Percentiles rank a stretch among this genome's conserved stretches.
Evolutionary conservation across 768 basidiomycete species (phyloP).

Genomic region (Hortiboletus flavorubellus): DNA sequence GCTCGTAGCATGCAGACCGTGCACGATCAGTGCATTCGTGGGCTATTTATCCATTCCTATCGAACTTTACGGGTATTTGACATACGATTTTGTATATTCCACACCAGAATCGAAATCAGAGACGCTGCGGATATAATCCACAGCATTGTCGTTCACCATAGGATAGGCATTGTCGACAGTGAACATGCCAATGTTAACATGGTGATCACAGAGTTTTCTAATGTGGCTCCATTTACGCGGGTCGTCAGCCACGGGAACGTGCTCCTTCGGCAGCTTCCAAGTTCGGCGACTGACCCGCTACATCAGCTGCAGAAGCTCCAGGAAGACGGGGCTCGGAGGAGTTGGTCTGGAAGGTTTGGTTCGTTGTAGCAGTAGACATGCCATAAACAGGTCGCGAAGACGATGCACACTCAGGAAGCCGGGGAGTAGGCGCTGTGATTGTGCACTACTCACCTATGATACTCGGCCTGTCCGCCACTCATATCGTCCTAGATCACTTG

Average conservation of each 20-base stretch:
- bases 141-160: conserved; percentile 21
- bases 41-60: conserved; percentile 37
- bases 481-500: background rate
- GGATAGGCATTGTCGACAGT: background rate
- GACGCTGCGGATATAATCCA: conserved; percentile 28
- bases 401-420: conserved; percentile 2
- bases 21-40: conserved; percentile 57
- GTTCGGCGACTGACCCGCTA: background rate
- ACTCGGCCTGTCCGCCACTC: conserved; percentile 7
- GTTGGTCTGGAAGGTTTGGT: background rate
- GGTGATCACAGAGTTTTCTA: conserved; percentile 45
- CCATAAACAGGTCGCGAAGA: conserved; percentile 1
- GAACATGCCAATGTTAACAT: background rate
- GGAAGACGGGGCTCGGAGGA: background rate
- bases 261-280: conserved; percentile 20
- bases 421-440: background rate
- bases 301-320: background rate
- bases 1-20: conserved; percentile 55
- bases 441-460: conserved; percentile 17
- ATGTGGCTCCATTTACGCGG: conserved; percentile 55
- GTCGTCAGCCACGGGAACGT: conserved; percentile 49
- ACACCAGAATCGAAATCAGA: conserved; percentile 22
- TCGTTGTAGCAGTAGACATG: conserved; percentile 11
- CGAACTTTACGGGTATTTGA: background rate
- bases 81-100: conserved; percentile 32